Percentiles rank a stretch among this genome's conserved stretches.
Evolutionary conservation across 192 early-diverging fungal genomes (phyloP).

Genomic region (Powellomyces hirtus): DNA sequence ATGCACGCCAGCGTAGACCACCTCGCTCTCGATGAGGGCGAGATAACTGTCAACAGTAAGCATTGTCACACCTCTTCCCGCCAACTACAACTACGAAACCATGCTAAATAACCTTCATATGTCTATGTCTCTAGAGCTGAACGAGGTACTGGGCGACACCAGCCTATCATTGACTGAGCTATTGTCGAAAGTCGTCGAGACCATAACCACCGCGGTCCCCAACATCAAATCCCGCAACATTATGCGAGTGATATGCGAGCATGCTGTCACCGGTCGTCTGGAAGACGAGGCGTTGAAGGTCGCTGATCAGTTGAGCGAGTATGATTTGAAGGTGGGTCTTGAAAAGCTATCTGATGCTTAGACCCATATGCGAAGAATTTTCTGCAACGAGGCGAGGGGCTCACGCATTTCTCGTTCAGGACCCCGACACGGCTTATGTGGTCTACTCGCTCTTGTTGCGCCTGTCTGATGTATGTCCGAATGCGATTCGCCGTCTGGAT

Average conservation of each 20-base stretch:
- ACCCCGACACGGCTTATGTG: conserved; percentile 13
- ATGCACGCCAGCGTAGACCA: conserved; percentile 4
- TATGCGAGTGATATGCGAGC: conserved; percentile 1
- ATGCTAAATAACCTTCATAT: neutral
- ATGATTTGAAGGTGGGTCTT: neutral
- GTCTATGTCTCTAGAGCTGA: neutral
- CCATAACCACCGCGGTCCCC: neutral
- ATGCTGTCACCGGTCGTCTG: neutral
- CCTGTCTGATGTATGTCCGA: conserved; percentile 23
- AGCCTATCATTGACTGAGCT: neutral
- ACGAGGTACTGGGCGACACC: neutral
- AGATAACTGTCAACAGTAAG: neutral
- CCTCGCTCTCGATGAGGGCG: conserved; percentile 2
- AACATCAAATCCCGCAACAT: conserved; percentile 5
- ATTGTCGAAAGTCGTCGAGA: neutral
- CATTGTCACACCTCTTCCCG: neutral
- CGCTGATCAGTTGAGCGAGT: neutral
- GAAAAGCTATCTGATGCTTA: too few species aligned
- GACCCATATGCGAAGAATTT: too few species aligned
- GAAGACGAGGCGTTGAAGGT: neutral
- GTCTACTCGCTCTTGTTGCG: conserved; percentile 30
- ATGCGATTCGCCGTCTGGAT: conserved; percentile 30
- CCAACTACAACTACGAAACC: neutral
- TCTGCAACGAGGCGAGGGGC: too few species aligned
- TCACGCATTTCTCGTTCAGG: neutral